Base-by-base conservation (phyloP, 441 rosid genomes). In the Pelargonium myrrhifolium region DNA sequence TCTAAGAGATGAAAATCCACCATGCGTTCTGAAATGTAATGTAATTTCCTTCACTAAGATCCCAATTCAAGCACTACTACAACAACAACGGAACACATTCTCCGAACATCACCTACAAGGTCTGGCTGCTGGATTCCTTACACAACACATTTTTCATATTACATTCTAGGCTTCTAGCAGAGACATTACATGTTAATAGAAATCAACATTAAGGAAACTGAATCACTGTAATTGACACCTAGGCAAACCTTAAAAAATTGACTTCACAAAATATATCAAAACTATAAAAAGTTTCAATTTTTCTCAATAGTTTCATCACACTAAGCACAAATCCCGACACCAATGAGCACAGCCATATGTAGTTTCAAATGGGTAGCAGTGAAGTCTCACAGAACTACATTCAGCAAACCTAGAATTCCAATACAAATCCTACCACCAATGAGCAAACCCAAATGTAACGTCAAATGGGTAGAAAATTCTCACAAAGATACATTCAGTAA, bases 381-480 rank as follows among this genome's bases (percentile, higher is more conserved):
- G 20, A 55, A 10, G 18, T 18, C 11, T 55, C 24, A 55, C 10
- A 55, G 20, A 53, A 53, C 59, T 53, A 53, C 10, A 3, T 53
- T 18, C 59, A 53, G 59, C 59, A 53, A 55, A 51, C 21, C 22
- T 8, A 51, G 22, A 55, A 2, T 22, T 55, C 26, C 60, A 18
- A 55, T 0, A 55, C 26, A 55, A 55, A 17, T 17, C 24, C 35
- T 31, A 31, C 35, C 35, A 55, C 8, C 11, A 65, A 65, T 31
- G 6, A 31, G 35, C 35, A 31, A 31, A 4, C 35, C 35, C 35
- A 31, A 31, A 31, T 31, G 35, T 4, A 65, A 17, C 18, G 11
- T 37, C 64, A 58, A 69, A 71, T 37, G 64, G 51, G 69, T 12
- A 31, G 35, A 1, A 24, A 24, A 24, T 24, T 31, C 3, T 31